Evolutionary conservation across 768 basidiomycete genomes (phyloP).

Genomic region (Pholiota conissans): DNA sequence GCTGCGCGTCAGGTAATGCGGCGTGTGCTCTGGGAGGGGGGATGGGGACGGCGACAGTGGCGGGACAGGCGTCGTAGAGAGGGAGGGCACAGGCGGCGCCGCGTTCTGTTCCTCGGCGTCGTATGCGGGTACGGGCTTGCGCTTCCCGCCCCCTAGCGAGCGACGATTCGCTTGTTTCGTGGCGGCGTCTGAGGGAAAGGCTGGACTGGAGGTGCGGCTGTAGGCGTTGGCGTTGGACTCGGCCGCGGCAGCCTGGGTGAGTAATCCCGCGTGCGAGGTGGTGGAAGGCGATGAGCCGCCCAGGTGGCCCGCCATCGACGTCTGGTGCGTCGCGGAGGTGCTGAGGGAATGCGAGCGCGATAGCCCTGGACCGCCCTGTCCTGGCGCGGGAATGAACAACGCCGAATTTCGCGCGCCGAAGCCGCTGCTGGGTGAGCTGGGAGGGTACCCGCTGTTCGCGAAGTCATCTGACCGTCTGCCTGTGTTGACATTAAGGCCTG

Average conservation of each 20-base stretch:
- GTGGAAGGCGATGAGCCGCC: conserved; percentile 7
- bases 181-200: conserved; percentile 14
- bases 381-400: conserved; percentile 11
- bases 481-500: conserved; percentile 5
- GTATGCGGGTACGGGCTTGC: conserved; percentile 62
- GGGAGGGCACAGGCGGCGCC: conserved; percentile 17
- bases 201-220: background rate
- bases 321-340: conserved; percentile 12
- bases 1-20: conserved; percentile 29
- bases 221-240: too few species aligned
- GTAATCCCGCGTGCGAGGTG: conserved; percentile 10
- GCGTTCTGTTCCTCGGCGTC: conserved; percentile 22
- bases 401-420: conserved; percentile 1
- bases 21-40: conserved; percentile 3
- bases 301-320: conserved; percentile 1
- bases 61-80: conserved; percentile 15
- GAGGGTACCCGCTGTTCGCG: conserved; percentile 17
- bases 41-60: conserved; percentile 6
- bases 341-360: conserved; percentile 16
- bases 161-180: conserved; percentile 25
- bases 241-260: background rate
- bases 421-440: conserved; percentile 3
- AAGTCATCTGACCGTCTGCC: conserved; percentile 28
- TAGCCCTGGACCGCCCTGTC: too few species aligned
- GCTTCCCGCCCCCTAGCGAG: conserved; percentile 31